phyloP scores from a whole-genome alignment of 106 monocot genomes.

The Dendrobium catenatum region DNA sequence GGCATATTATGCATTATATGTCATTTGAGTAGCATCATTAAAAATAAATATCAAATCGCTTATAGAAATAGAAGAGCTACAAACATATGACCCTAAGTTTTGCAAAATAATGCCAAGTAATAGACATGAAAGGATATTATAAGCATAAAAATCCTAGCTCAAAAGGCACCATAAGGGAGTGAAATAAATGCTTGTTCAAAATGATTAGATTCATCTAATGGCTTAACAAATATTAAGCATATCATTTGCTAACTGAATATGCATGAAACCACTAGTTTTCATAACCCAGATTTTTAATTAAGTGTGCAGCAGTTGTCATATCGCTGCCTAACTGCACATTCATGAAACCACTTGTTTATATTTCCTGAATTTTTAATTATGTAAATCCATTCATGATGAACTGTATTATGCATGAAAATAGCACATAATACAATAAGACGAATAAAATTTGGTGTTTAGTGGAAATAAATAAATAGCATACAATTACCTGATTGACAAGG shows the following conservation, averaged over 20 bases:
- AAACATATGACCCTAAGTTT: not conserved
- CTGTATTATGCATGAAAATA: not conserved
- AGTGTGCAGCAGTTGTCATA: not conserved
- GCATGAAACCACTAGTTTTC: not conserved
- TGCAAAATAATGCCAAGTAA: not conserved
- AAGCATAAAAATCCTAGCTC: not conserved
- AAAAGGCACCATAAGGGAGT: not conserved
- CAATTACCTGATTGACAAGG: slow-evolving; percentile 66
- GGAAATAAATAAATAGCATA: slow-evolving; percentile 1
- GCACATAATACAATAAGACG: not conserved
- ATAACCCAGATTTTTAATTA: not conserved
- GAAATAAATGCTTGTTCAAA: not conserved
- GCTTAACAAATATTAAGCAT: not conserved
- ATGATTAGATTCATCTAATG: slow-evolving; percentile 1
- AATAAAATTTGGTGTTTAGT: not conserved
- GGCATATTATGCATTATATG: not conserved
- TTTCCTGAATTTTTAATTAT: not conserved
- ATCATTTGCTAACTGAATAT: not conserved
- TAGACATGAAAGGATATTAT: too few species aligned
- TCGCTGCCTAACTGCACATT: not conserved
- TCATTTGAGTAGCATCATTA: not conserved
- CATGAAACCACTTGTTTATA: not conserved
- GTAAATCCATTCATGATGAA: not conserved
- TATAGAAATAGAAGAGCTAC: not conserved
- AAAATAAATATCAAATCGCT: not conserved